A percentile compares a stretch with the other conserved stretches of the same genome.
Conservation (phyloP, 2,329 filamentous ascomycete species). For the Pestalotiopsis fici region DNA sequence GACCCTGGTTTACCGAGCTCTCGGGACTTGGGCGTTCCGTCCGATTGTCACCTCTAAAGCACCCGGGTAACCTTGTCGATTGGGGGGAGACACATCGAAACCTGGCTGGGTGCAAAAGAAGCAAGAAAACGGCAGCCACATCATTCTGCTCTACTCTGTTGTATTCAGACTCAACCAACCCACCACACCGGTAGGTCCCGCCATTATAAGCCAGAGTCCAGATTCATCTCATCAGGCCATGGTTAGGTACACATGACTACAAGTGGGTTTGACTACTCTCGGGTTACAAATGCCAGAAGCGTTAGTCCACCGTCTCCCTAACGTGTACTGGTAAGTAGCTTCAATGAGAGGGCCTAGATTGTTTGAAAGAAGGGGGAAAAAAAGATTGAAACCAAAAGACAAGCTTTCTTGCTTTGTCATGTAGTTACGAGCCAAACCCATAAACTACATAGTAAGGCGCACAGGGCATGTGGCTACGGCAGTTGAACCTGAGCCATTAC, state of each 20-base stretch:
- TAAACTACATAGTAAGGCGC: background rate
- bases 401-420: background rate
- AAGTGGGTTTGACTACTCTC: background rate
- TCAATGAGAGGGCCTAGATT: background rate
- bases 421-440: background rate
- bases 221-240: background rate
- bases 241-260: background rate
- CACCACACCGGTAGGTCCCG: background rate
- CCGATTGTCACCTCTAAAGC: background rate
- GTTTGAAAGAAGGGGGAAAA: background rate
- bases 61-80: background rate
- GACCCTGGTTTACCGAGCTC: constrained; percentile 3
- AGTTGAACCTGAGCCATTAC: background rate
- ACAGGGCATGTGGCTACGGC: background rate
- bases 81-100: background rate
- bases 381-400: background rate
- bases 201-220: background rate
- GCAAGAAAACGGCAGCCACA: too few relatives aligned
- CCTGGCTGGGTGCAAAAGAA: too few relatives aligned
- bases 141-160: too few relatives aligned
- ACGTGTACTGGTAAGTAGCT: background rate
- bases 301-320: background rate
- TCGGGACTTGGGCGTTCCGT: constrained; percentile 8
- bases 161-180: background rate
- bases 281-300: background rate